Base-by-base conservation (phyloP, 352 stramenopile species). In the Peronospora farinosa region DNA sequence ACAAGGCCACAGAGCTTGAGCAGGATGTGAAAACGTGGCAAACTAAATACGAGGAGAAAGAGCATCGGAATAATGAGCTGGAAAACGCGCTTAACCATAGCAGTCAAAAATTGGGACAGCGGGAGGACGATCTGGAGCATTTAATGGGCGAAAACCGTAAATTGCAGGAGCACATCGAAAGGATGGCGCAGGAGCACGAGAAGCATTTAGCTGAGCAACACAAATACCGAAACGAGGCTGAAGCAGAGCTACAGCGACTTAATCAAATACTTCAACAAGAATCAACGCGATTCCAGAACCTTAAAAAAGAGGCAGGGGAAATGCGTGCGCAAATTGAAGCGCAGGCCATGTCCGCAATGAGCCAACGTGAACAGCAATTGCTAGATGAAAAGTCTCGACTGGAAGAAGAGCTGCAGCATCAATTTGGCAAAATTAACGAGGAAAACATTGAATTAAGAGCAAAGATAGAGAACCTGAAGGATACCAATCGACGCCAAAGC, bases 401-500 rank as follows among this genome's bases (percentile, higher is more conserved):
- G 23, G 59, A 68, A 57, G 70, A 74, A 40, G 64, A 69, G 10
- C 41, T 78, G 42, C 53, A 65, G 7, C 58, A 64, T 2, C 55
- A 80, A 31, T 42, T 74, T 11, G 43, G 42, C 21, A 57, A 66
- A 44, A 59, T 79, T 31, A 67, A 70, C 23, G 48, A 69, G n/a
- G 62, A 75, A 15, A 74, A 69, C 28, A 46, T 40, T 8, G 63
- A 84, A 28, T 47, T 90, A 4, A 51, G 63, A 13, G 46, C 61
- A 7, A 67, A 75, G 28, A 54, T 80, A 11, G 57, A 81, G n/a
- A 72, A 56, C 9, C 33, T 86, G 8, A 71, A 79, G 40, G 65
- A 75, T 13, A 56, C 74, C 2, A 84, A 60, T 30, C 55, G 64
- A 36, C 69, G 72, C 40, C 78, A 87, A 51, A 79, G 60, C 46